A percentile compares a stretch with the other conserved stretches of the same genome.
Evolutionary conservation across 148 eudicot species (phyloP).

Genomic region (Rhododendron griersonianum): DNA sequence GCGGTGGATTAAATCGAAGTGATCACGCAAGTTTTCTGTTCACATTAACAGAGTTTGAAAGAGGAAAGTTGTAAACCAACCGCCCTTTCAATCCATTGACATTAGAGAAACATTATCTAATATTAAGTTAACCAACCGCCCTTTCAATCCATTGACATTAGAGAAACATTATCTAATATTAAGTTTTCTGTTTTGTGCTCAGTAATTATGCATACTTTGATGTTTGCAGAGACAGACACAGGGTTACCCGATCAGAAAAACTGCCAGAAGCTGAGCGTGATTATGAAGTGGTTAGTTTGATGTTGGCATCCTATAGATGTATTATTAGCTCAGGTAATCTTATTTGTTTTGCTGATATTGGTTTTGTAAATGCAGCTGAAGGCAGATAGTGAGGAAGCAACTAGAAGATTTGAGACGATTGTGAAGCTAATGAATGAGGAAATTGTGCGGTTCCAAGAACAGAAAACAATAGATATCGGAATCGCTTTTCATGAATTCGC

Average conservation of each 20-base stretch:
- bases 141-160: neutral
- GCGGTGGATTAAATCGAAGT: neutral
- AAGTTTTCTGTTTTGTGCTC: neutral
- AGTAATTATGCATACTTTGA: neutral
- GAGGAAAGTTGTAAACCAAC: neutral
- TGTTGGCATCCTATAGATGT: neutral
- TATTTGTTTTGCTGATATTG: conserved; percentile 11
- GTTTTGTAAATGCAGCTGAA: conserved; percentile 52
- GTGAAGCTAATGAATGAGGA: conserved; percentile 79
- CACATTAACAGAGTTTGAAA: neutral
- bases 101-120: neutral
- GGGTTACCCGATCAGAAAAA: conserved; percentile 77
- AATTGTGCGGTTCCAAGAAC: conserved; percentile 81
- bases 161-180: neutral
- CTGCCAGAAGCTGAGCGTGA: conserved; percentile 76
- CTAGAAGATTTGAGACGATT: conserved; percentile 69
- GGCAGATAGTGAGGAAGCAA: conserved; percentile 82
- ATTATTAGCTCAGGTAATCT: neutral
- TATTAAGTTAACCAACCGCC: neutral
- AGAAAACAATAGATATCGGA: conserved; percentile 86
- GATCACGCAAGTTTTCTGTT: neutral
- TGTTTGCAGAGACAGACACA: conserved; percentile 69
- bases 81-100: neutral
- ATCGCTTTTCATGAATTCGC: conserved; percentile 97
- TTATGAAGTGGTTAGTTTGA: conserved; percentile 55